phyloP scores from a whole-genome alignment of 306 rosid species.

The Cucumis cinereus region DNA sequence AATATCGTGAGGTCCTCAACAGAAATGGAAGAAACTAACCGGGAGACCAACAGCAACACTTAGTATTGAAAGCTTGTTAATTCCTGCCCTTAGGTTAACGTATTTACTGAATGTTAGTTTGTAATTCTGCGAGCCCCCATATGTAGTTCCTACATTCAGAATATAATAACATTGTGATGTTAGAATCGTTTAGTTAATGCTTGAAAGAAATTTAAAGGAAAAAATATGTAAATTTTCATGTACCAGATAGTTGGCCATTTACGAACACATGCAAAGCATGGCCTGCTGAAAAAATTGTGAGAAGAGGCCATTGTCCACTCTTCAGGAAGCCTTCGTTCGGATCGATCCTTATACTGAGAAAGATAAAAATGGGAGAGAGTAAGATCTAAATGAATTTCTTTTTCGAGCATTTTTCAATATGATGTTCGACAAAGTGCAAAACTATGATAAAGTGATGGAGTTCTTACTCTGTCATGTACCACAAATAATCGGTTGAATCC shows the following conservation, averaged over 20 bases:
- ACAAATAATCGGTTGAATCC: conserved; percentile 78
- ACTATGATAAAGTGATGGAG: not conserved
- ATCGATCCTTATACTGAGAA: conserved; percentile 54
- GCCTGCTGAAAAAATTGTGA: conserved; percentile 70
- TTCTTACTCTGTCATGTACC: conserved; percentile 85
- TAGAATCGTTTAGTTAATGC: conserved; percentile 1
- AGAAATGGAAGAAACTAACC: conserved; percentile 32
- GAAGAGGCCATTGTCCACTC: conserved; percentile 48
- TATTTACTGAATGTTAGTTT: conserved; percentile 45
- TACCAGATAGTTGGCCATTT: conserved; percentile 80
- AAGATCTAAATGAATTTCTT: not conserved
- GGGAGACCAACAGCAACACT: conserved; percentile 76
- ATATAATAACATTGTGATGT: not conserved
- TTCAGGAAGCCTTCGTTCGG: conserved; percentile 53
- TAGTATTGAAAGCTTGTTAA: conserved; percentile 77
- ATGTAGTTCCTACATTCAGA: conserved; percentile 45
- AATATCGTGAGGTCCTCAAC: too few relatives aligned
- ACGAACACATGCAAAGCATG: conserved; percentile 80
- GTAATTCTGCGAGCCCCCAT: conserved; percentile 38
- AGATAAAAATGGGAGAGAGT: not conserved
- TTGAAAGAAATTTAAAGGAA: not conserved
- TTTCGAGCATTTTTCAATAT: not conserved
- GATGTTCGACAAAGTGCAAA: not conserved
- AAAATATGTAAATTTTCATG: not conserved
- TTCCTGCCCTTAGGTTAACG: conserved; percentile 51